Evolutionary conservation across 202 grass and related monocot species (phyloP).

Genomic region (Thinopyrum obtusiflorum): DNA sequence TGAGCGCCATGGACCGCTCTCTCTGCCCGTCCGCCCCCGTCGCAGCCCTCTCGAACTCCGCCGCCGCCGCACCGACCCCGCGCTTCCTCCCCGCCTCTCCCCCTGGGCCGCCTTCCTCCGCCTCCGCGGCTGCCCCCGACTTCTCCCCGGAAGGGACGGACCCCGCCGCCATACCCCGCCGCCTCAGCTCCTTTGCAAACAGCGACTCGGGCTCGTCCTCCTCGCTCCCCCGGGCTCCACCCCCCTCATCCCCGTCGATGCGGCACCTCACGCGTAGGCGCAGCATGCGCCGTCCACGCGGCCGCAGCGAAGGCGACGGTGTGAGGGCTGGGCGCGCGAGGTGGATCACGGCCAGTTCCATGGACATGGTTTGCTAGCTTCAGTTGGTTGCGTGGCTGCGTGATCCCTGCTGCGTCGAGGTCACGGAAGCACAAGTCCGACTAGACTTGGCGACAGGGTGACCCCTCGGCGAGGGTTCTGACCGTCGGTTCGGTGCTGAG

Average conservation of each 20-base stretch:
- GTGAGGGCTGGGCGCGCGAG: conserved; percentile 38
- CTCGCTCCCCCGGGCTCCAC: background rate
- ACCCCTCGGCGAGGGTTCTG: background rate
- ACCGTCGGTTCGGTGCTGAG: background rate
- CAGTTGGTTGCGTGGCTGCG: background rate
- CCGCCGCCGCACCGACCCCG: conserved; percentile 33
- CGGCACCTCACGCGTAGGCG: conserved; percentile 38
- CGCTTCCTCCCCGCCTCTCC: conserved; percentile 32
- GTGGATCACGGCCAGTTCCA: conserved; percentile 49
- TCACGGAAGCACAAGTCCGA: background rate
- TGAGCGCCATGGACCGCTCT: conserved; percentile 73
- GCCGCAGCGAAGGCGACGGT: conserved; percentile 1
- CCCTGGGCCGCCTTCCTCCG: conserved; percentile 19
- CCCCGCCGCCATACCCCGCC: conserved; percentile 64
- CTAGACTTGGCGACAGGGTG: background rate
- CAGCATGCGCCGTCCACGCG: background rate
- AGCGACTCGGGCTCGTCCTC: conserved; percentile 63
- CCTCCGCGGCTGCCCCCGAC: conserved; percentile 24
- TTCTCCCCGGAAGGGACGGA: conserved; percentile 36
- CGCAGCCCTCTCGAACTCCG: conserved; percentile 50
- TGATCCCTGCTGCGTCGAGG: conserved; percentile 2
- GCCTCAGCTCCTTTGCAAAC: conserved; percentile 76
- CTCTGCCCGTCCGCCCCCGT: conserved; percentile 53
- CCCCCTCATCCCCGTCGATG: conserved; percentile 29
- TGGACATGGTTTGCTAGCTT: conserved; percentile 21